Base-by-base conservation (phyloP, 2,329 filamentous ascomycete genomes). In the Cladosporium oxysporum region DNA sequence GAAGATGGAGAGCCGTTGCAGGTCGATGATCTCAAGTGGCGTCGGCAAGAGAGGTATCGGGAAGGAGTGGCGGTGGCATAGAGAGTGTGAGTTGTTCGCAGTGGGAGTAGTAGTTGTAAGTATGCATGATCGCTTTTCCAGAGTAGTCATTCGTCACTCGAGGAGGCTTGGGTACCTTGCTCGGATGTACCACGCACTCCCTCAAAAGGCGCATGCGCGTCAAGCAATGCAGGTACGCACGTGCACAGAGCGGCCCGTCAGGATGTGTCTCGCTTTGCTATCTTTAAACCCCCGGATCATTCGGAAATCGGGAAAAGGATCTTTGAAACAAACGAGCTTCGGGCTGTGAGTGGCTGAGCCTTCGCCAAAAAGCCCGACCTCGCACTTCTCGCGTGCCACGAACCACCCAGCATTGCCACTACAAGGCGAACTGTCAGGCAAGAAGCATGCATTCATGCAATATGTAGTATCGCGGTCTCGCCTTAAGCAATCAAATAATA, bases 111-210 rank as follows among this genome's bases (percentile, higher is more conserved):
- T 33, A 50, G 52, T 55, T 21, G 52, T 21, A 55, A 8, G 26
- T 55, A 55, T 55, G 52, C 52, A 55, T 55, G 52, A 23, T 29
- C 16, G 52, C 52, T 28, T 55, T 16, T 29, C 52, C n/a, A 55
- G 11, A 18, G 10, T 16, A 33, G 52, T 55, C 52, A 55, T 55
- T 55, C 52, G 52, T 55, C 52, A 55, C 52, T 33, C 28, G 28
- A 33, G 28, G 52, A 55, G 52, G 52, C 52, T 55, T 55, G 52
- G 41, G 52, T 55, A 55, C 52, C n/a, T 55, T 55, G 52, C 28
- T 31, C 12, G 52, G n/a, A 21, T 7, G 41, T 21, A 47, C n/a
- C 41, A 16, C 37, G 37, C 41, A 47, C n/a, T 8, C n/a, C 21
- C 6, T 47, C 41, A 8, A 23, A 55, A 55, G 52, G 52, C 52